Evolutionary conservation across 2,329 filamentous ascomycete species (phyloP), one percentile per base, ranked within the genome.

Genomic region (Talaromyces sp.): DNA sequence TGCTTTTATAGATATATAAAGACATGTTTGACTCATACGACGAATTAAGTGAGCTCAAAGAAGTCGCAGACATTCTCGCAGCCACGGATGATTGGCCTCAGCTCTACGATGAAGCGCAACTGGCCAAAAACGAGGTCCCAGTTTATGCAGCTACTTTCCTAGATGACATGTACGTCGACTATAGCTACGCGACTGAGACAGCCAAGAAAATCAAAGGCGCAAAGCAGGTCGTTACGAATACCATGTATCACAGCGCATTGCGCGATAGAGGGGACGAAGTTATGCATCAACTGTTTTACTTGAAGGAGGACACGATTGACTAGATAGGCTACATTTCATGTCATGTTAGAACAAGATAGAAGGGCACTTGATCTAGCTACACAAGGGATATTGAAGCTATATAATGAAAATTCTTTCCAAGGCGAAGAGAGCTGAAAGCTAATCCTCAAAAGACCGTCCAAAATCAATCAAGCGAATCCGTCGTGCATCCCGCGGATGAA

Each of bases 121-220:
- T 97, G 57, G 84, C 83, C 19, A 85, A 84, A 71, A 97, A 97
- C 72, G 83, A 88, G 66, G 91, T 97, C 0, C 93, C 94, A 0
- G 87, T 96, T 0, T 97, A 95, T 73, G 90, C 93, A 1, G 92
- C 91, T 0, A 90, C 87, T 2, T 98, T 90, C 70, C 76, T 92
- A 4, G 90, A 97, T 68, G 93, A 97, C 74, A 95, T 97, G 91
- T 97, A 96, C 72, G 93, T 98, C 35, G 90, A 96, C 73, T 90
- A 86, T 70, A 86, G 87, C 7, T 80, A 93, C 63, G 90, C 91
- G 9, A 84, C 86, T 70, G 87, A 90, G 70, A 96, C 92, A 16
- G 92, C 91, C 10, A 80, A 80, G 47, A 85, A 88, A 72, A 90
- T 97, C 74, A 89, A 86, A 74, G 89, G 88, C 0, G 89, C 87